Base-by-base conservation (phyloP, 1,284 basidiomycete genomes). In the Ustanciosporium gigantosporum region DNA sequence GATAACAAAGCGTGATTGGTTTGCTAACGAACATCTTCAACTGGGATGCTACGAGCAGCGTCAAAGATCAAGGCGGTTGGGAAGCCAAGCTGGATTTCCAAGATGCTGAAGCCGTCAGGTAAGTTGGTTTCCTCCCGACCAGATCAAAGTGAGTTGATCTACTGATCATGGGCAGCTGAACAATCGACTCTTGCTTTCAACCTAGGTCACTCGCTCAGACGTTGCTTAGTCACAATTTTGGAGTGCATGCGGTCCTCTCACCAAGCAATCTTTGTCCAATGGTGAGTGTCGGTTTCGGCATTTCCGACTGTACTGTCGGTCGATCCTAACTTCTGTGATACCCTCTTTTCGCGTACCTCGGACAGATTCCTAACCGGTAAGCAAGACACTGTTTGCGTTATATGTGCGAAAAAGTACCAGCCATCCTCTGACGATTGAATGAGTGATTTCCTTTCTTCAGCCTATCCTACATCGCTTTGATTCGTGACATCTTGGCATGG, bases 51-150 rank as follows among this genome's bases (percentile, higher is more conserved):
- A n/a, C 9, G 11, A 13, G 41, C 35, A 53, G 45, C 15, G 59
- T 57, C 19, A 52, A 14, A 7, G 59, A 57, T 20, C 39, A 52
- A 7, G 48, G 59, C 5, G 59, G 59, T 9, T 53, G 44, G 35
- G 59, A 62, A 24, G 60, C 53, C 25, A 58, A 58, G 34, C 14
- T 64, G 15, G 60, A 64, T 20, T 64, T 64, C 31, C 60, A 57
- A 16, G 43, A 58, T 39, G 40, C 60, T 2, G 19, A 29, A 5
- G 53, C 60, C 3, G 53, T 64, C 4, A 39, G 52, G 43, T 53
- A 41, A 7, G 39, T 15, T 9, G 13, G 13, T 37, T 37, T 35
- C n/a, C n/a, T n/a, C n/a, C n/a, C n/a, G n/a, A n/a, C n/a, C n/a
- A n/a, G n/a, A n/a, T n/a, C n/a, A n/a, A 39, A 46, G 43, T 53